Percentiles rank a stretch among this genome's conserved stretches.
Conservation (phyloP, 2,329 filamentous ascomycete genomes). For the Paramyrothecium sp. region DNA sequence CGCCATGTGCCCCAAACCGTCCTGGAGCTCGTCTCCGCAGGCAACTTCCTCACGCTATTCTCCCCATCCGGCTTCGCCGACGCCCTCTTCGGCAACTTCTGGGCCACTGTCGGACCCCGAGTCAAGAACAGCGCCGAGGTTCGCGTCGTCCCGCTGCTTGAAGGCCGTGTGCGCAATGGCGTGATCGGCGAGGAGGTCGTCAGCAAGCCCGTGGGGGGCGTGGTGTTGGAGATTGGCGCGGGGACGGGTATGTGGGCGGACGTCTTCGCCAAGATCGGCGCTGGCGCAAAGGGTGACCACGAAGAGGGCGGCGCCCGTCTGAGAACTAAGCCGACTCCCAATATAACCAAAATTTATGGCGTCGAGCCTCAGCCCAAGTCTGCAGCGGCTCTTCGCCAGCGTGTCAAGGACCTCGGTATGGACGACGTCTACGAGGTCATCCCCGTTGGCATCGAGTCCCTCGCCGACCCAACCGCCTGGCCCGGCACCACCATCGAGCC, state of each 20-base stretch:
- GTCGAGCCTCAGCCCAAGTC: constrained; percentile 62
- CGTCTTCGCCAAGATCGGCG: constrained; percentile 39
- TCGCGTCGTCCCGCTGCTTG: constrained; percentile 52
- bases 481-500: constrained; percentile 44
- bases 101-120: constrained; percentile 51
- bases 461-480: constrained; percentile 41
- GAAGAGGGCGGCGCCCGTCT: constrained; percentile 17
- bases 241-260: constrained; percentile 61
- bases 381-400: constrained; percentile 44
- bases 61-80: constrained; percentile 39
- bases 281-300: constrained; percentile 3
- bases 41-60: constrained; percentile 35
- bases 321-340: constrained; percentile 10
- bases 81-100: constrained; percentile 62
- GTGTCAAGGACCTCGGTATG: constrained; percentile 51
- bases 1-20: constrained; percentile 53
- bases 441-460: constrained; percentile 60
- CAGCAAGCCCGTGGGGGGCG: constrained; percentile 42
- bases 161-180: constrained; percentile 43
- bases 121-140: constrained; percentile 40
- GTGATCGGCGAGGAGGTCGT: constrained; percentile 27
- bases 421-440: constrained; percentile 59
- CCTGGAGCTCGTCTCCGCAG: constrained; percentile 32
- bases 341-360: constrained; percentile 54
- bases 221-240: constrained; percentile 62